phyloP scores from a whole-genome alignment of 495 filamentous ascomycete species.

The Penicillium mononematosum region DNA sequence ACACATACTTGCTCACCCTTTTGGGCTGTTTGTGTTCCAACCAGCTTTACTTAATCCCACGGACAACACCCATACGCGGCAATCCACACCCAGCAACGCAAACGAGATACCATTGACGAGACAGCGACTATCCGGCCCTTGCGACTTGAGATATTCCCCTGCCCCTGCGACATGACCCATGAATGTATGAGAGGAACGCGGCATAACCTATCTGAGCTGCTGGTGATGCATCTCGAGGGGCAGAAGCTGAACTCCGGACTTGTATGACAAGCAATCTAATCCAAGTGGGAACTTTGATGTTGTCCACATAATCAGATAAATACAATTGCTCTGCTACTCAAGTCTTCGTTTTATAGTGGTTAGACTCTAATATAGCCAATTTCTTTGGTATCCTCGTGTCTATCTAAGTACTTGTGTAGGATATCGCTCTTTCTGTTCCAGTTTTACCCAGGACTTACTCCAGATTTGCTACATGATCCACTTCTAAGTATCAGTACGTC shows the following conservation, averaged over 20 bases:
- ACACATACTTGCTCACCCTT: not conserved
- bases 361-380: not conserved
- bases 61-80: constrained; percentile 14
- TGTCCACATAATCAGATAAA: not conserved
- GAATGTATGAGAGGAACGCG: not conserved
- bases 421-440: not conserved
- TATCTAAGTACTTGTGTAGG: not conserved
- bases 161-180: not conserved
- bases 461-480: not conserved
- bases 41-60: not conserved
- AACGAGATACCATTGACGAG: constrained; percentile 4
- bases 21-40: not conserved
- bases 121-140: constrained; percentile 15
- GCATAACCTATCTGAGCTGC: constrained; percentile 20
- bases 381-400: not conserved
- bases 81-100: constrained; percentile 1
- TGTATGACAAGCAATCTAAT: not conserved
- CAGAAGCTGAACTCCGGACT: not conserved
- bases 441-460: not conserved
- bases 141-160: not conserved
- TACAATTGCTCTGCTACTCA: not conserved
- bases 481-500: not conserved
- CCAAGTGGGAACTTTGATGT: not conserved
- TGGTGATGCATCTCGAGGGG: constrained; percentile 18
- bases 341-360: not conserved